phyloP scores from a whole-genome alignment of 106 monocot species.

The Xerophyta viscosa region DNA sequence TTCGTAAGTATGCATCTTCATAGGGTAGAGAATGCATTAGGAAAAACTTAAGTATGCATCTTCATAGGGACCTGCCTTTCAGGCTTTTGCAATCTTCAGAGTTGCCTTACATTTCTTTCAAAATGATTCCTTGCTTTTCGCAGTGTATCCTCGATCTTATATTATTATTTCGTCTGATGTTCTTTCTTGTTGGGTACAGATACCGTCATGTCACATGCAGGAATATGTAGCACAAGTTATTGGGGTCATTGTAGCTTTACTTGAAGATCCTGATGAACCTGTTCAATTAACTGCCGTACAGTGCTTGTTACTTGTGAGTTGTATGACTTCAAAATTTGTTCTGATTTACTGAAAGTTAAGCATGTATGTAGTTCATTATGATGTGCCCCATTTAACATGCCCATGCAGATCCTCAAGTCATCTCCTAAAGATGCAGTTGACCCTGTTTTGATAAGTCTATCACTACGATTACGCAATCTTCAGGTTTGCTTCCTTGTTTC shows the following conservation, averaged over 20 bases:
- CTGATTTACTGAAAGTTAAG: background rate
- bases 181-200: conserved; percentile 57
- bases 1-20: too few relatives aligned
- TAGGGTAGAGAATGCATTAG: too few relatives aligned
- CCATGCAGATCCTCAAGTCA: conserved; percentile 61
- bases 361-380: background rate
- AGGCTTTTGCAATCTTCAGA: too few relatives aligned
- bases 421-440: conserved; percentile 69
- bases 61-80: too few relatives aligned
- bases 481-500: conserved; percentile 40
- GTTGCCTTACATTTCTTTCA: too few relatives aligned
- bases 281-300: conserved; percentile 92
- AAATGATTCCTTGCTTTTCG: too few relatives aligned
- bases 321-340: background rate
- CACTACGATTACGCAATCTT: conserved; percentile 72
- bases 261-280: conserved; percentile 88
- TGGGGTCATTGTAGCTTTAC: conserved; percentile 82
- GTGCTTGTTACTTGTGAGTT: conserved; percentile 67
- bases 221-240: conserved; percentile 73
- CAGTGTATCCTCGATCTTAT: too few relatives aligned
- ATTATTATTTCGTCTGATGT: too few relatives aligned
- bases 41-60: too few relatives aligned
- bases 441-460: conserved; percentile 70
- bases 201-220: conserved; percentile 60
- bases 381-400: background rate